Evolutionary conservation across 2,329 filamentous ascomycete species (phyloP).

Genomic region (Botrytis elliptica): DNA sequence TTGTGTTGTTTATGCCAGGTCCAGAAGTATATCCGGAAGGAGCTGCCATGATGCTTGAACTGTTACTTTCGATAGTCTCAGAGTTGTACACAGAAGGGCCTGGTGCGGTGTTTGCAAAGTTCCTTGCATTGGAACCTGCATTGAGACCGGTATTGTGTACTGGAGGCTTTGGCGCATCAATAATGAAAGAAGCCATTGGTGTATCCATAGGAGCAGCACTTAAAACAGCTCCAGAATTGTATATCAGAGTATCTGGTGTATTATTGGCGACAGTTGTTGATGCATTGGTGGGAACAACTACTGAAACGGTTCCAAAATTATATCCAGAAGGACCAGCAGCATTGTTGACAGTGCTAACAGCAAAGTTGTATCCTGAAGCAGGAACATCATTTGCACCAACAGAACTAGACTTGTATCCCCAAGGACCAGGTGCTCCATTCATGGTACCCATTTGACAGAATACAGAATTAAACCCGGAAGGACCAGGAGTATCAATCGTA

Average conservation of each 20-base stretch:
- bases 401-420: background rate
- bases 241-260: background rate
- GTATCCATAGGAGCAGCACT: background rate
- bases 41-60: background rate
- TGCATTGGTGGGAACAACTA: background rate
- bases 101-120: background rate
- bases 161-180: background rate
- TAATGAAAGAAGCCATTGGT: too few relatives aligned
- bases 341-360: background rate
- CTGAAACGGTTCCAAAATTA: background rate
- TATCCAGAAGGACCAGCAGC: background rate
- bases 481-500: background rate
- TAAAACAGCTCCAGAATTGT: background rate
- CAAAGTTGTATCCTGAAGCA: background rate
- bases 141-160: background rate
- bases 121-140: too few relatives aligned
- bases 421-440: background rate
- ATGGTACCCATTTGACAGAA: background rate
- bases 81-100: background rate
- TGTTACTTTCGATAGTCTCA: background rate
- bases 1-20: background rate
- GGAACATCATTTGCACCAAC: background rate
- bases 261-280: background rate
- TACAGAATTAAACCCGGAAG: background rate
- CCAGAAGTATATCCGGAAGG: background rate